phyloP scores from a whole-genome alignment of 2,329 filamentous ascomycete genomes.

The Metarhizium sp. region DNA sequence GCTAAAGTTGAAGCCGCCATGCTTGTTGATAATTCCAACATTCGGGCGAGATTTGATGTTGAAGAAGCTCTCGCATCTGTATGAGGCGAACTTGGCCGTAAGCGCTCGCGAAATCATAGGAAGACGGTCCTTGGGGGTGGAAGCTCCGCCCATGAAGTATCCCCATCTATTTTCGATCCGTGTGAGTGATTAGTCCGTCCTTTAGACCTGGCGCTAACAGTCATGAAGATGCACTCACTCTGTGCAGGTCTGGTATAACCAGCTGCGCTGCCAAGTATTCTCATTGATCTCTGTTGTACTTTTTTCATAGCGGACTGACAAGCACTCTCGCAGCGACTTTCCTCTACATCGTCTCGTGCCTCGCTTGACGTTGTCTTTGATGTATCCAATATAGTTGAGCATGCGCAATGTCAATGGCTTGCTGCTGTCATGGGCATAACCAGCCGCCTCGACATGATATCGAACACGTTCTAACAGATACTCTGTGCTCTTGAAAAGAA shows the following conservation, averaged over 20 bases:
- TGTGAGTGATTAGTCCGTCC: background rate
- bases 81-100: slow-evolving; percentile 50
- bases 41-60: slow-evolving; percentile 57
- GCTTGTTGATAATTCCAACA: slow-evolving; percentile 60
- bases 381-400: slow-evolving; percentile 43
- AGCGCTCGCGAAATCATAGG: slow-evolving; percentile 65
- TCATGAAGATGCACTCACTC: slow-evolving; percentile 27
- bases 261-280: slow-evolving; percentile 24
- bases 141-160: slow-evolving; percentile 64
- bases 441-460: slow-evolving; percentile 30
- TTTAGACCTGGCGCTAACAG: background rate
- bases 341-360: slow-evolving; percentile 10
- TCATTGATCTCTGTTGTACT: slow-evolving; percentile 14
- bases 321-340: slow-evolving; percentile 19
- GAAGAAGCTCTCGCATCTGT: slow-evolving; percentile 59
- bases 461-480: slow-evolving; percentile 24
- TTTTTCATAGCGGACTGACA: slow-evolving; percentile 15
- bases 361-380: slow-evolving; percentile 23
- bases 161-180: slow-evolving; percentile 52
- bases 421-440: slow-evolving; percentile 25
- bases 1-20: slow-evolving; percentile 62
- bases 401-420: slow-evolving; percentile 30
- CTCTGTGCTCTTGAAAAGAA: slow-evolving; percentile 33
- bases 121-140: slow-evolving; percentile 52
- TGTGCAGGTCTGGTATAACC: slow-evolving; percentile 47